Percentiles rank a stretch among this genome's conserved stretches.
These are phyloP conservation scores for Paxillus rubicundulus DNA, from an alignment of 768 basidiomycete genomes.

Conservation along the genomic window DNA sequence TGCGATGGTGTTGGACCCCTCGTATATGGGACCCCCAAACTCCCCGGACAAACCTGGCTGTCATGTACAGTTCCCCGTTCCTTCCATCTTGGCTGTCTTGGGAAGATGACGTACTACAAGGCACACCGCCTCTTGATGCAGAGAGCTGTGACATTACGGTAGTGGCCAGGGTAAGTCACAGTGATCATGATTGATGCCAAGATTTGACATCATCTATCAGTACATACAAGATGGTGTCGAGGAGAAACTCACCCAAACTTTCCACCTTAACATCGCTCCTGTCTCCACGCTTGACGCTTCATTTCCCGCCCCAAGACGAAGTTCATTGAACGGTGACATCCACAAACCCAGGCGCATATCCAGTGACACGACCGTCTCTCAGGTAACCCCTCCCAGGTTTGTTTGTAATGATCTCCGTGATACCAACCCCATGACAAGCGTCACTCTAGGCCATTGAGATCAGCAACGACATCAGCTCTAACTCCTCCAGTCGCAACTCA, in stretches of 20 bases:
- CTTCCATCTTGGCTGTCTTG: constrained; percentile 88
- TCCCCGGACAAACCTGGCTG: constrained; percentile 73
- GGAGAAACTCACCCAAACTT: constrained; percentile 61
- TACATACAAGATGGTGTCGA: constrained; percentile 75
- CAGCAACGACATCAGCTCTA: constrained; percentile 30
- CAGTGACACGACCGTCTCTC: constrained; percentile 38
- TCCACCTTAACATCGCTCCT: constrained; percentile 72
- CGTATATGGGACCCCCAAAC: constrained; percentile 97
- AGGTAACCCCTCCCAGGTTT: constrained; percentile 30
- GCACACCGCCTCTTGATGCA: constrained; percentile 75
- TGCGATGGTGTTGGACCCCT: constrained; percentile 87
- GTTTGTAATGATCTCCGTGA: constrained; percentile 11
- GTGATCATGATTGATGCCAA: not conserved
- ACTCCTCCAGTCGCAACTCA: constrained; percentile 38
- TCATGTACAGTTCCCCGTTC: constrained; percentile 75
- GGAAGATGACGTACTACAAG: constrained; percentile 80
- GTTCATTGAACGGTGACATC: constrained; percentile 45
- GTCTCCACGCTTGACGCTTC: constrained; percentile 46
- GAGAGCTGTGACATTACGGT: constrained; percentile 73
- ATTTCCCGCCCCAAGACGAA: constrained; percentile 40
- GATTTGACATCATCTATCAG: constrained; percentile 15
- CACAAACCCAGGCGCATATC: constrained; percentile 41
- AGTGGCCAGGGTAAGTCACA: constrained; percentile 62
- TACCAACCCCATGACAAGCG: not conserved
- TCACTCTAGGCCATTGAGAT: constrained; percentile 29